Base-by-base conservation (phyloP, 108 stramenopile species). In the Parietichytrium sp. region DNA sequence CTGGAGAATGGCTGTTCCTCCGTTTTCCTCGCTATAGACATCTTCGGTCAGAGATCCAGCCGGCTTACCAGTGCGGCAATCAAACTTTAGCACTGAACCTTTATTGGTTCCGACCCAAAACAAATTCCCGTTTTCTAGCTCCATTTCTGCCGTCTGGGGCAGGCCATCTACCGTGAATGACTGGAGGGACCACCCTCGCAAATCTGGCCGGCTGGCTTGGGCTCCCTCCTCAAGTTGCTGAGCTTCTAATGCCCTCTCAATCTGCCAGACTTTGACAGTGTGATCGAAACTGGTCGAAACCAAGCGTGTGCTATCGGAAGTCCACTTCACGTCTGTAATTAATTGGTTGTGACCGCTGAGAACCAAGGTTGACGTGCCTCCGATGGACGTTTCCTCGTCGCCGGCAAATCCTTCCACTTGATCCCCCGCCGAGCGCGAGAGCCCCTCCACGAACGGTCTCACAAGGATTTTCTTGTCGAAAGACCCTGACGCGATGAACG, bases 401-500 rank as follows among this genome's bases (percentile, higher is more conserved):
- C 27, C 25, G 52, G 52, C 2, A 7, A 7, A 8, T 6, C 29
- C 52, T 54, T 54, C 12, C 12, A 6, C 61, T 72, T 72, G 42
- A 20, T 72, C 61, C 15, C 38, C 25, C 23, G 61, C 13, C 3
- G 33, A 10, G 13, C 61, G 61, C 20, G 45, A 20, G 6, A n/a
- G 23, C 0, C 45, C 61, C 6, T n/a, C 15, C 10, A 45, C 33
- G 42, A 72, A n/a, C 16, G 61, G 20, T 7, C 61, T 23, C 4
- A 72, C 20, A 23, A 25, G 38, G 33, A 72, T 20, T 33, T 33
- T 45, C 38, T 72, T 31, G 42, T 72, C 61, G 20, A 72, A 72
- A 42, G 61, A 72, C 6, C 61, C 61, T 6, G 61, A 72, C 29
- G 61, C 61, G 16, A 72, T 33, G 38, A 33, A 72, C 38, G 38